Conservation (phyloP, 1,139 yeast species). For the Scheffersomyces quercinus region DNA sequence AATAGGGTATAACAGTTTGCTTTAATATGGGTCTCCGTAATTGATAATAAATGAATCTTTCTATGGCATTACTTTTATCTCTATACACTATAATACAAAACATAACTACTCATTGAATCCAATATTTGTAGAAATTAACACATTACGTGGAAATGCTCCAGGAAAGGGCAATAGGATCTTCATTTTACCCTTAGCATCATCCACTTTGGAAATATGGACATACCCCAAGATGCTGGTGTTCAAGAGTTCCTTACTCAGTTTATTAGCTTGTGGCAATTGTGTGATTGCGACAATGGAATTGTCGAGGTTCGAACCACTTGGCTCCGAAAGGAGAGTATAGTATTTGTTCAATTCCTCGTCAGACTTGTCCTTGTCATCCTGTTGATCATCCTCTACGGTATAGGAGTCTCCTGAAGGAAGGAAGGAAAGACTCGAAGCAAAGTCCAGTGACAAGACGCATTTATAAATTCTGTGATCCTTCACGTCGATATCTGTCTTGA, state of each 20-base stretch:
- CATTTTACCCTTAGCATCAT: slow-evolving; percentile 69
- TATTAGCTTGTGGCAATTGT: slow-evolving; percentile 57
- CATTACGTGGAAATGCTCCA: slow-evolving; percentile 73
- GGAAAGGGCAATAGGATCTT: slow-evolving; percentile 85
- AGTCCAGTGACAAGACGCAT: slow-evolving; percentile 38
- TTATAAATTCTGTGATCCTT: slow-evolving; percentile 41
- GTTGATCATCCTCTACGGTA: slow-evolving; percentile 27
- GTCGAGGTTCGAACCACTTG: slow-evolving; percentile 58
- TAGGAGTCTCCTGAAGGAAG: slow-evolving; percentile 50
- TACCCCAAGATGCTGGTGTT: slow-evolving; percentile 68
- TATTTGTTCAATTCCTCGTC: slow-evolving; percentile 35
- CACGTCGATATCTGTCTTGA: slow-evolving; percentile 45
- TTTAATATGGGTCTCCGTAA: background rate
- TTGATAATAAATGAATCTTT: too few species aligned
- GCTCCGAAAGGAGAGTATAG: slow-evolving; percentile 33
- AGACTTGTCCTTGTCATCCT: slow-evolving; percentile 21
- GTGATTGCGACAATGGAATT: slow-evolving; percentile 75
- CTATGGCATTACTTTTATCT: too few species aligned
- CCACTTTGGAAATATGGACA: slow-evolving; percentile 51
- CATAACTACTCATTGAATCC: slow-evolving; percentile 61
- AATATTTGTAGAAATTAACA: slow-evolving; percentile 64
- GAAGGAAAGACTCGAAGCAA: slow-evolving; percentile 38
- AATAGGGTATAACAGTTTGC: background rate
- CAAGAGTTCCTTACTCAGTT: slow-evolving; percentile 48
- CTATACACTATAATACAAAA: too few species aligned